These are phyloP conservation scores for Microdochium bolleyi DNA, from an alignment of 2,329 filamentous ascomycete genomes.

Conservation along the genomic window DNA sequence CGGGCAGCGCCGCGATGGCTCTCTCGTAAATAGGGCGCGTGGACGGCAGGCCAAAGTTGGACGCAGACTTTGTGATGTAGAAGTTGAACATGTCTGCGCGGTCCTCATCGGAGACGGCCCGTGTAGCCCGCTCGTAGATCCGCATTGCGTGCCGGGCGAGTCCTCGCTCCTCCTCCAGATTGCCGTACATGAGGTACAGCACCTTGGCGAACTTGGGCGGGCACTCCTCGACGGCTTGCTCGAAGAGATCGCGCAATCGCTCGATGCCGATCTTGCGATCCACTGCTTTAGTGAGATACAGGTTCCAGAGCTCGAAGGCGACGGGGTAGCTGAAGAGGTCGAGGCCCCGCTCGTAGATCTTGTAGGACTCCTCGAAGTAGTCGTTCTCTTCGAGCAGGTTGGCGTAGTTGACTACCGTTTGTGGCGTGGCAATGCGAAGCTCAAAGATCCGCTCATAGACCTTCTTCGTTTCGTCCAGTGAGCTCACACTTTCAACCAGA, in stretches of 20 bases:
- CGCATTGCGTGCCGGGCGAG: constrained; percentile 96
- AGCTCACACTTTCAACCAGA: constrained; percentile 88
- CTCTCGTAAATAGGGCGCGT: constrained; percentile 94
- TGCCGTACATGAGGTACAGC: constrained; percentile 96
- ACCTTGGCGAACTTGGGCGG: constrained; percentile 94
- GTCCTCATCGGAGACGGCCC: constrained; percentile 91
- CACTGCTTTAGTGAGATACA: constrained; percentile 95
- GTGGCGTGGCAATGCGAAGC: constrained; percentile 91
- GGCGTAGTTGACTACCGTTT: constrained; percentile 97
- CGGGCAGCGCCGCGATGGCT: constrained; percentile 86
- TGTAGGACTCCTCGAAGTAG: constrained; percentile 97
- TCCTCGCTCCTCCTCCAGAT: constrained; percentile 90
- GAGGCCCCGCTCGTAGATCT: constrained; percentile 89
- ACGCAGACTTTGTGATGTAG: constrained; percentile 97
- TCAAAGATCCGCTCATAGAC: constrained; percentile 98
- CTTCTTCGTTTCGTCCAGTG: constrained; percentile 83
- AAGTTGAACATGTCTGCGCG: constrained; percentile 98
- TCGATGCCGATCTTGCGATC: constrained; percentile 95
- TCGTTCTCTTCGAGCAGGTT: constrained; percentile 90
- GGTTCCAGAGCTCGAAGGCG: constrained; percentile 96
- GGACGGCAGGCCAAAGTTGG: constrained; percentile 93
- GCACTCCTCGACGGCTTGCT: constrained; percentile 91
- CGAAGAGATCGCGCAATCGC: constrained; percentile 86
- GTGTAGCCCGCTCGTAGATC: constrained; percentile 94
- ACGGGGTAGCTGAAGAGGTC: constrained; percentile 99